These are phyloP conservation scores for Carex scoparia DNA, from an alignment of 176 grass and related monocot genomes.

Conservation along the genomic window DNA sequence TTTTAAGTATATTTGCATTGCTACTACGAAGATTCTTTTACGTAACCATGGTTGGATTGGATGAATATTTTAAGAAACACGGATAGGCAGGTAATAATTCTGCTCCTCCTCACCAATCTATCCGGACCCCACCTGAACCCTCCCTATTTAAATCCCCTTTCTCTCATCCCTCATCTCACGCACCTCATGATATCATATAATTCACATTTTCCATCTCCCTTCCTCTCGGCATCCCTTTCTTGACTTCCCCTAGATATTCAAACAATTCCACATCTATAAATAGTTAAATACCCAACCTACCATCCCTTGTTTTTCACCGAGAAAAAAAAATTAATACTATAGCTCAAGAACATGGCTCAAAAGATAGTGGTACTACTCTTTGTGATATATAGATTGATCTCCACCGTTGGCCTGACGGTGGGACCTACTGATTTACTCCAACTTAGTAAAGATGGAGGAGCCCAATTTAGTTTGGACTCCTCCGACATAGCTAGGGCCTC, in stretches of 20 bases:
- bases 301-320: background rate
- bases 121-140: background rate
- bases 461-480: constrained; percentile 43
- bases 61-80: background rate
- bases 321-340: background rate
- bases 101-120: constrained; percentile 16
- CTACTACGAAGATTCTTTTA: background rate
- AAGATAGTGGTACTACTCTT: constrained; percentile 37
- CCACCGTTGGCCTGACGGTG: constrained; percentile 56
- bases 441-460: constrained; percentile 17
- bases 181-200: background rate
- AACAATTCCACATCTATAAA: background rate
- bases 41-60: background rate
- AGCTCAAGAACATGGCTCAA: constrained; percentile 35
- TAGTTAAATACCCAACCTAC: background rate
- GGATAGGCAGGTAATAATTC: background rate
- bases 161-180: background rate
- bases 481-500: constrained; percentile 46
- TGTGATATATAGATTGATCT: constrained; percentile 51
- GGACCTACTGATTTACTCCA: constrained; percentile 38
- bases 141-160: constrained; percentile 40
- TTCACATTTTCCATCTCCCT: background rate
- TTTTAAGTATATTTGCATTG: background rate
- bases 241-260: background rate
- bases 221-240: constrained; percentile 2